These are phyloP conservation scores for Cucurbita maxima DNA, from an alignment of 306 rosid genomes.

Conservation along the genomic window DNA sequence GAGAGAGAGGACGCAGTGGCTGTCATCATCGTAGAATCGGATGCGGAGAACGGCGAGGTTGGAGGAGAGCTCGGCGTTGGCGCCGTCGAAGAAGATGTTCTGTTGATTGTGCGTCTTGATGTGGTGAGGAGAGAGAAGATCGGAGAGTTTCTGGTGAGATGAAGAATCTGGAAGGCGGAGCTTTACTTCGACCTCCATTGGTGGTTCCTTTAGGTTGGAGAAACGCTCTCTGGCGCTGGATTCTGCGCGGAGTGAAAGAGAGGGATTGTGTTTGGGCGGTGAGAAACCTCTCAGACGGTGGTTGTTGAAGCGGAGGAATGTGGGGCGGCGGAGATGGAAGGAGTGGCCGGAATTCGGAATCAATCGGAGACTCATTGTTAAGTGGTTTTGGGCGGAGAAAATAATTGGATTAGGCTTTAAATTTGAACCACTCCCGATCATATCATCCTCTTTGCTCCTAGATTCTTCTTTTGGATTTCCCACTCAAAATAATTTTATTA, in stretches of 20 bases:
- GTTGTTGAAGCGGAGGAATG: too few relatives aligned
- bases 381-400: neutral
- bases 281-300: neutral
- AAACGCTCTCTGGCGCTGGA: neutral
- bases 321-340: neutral
- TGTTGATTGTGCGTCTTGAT: slow-evolving; percentile 45
- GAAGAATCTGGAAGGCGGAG: slow-evolving; percentile 41
- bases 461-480: too few relatives aligned
- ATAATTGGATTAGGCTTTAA: neutral
- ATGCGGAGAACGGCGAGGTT: slow-evolving; percentile 55
- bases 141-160: slow-evolving; percentile 30
- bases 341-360: neutral
- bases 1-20: slow-evolving; percentile 53
- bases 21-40: slow-evolving; percentile 41
- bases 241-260: neutral
- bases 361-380: neutral
- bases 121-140: slow-evolving; percentile 39
- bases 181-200: slow-evolving; percentile 52
- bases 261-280: neutral
- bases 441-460: neutral
- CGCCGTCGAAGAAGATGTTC: slow-evolving; percentile 75
- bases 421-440: neutral
- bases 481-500: too few relatives aligned
- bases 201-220: neutral
- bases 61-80: slow-evolving; percentile 41